phyloP scores from a whole-genome alignment of 2,329 filamentous ascomycete genomes.

The Hymenoscyphus albidus region DNA sequence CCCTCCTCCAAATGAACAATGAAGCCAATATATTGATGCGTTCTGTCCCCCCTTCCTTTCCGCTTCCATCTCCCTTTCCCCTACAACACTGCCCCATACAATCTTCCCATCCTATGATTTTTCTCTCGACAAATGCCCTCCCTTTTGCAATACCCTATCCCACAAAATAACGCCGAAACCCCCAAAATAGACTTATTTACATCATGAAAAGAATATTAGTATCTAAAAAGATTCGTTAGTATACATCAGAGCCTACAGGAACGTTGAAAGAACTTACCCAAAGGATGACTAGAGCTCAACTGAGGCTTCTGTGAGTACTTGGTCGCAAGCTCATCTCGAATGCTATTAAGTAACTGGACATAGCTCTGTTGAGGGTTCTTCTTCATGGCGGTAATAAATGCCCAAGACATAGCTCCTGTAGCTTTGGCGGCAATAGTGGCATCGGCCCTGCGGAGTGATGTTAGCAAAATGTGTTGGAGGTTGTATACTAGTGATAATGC shows the following conservation, averaged over 20 bases:
- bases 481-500: not conserved
- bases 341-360: constrained; percentile 89
- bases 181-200: constrained; percentile 36
- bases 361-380: constrained; percentile 96
- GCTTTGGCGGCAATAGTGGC: constrained; percentile 80
- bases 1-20: not conserved
- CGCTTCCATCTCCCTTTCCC: not conserved
- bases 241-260: not conserved
- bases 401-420: constrained; percentile 97
- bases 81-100: not conserved
- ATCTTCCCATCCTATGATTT: not conserved
- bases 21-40: too few species aligned
- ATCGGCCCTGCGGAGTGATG: constrained; percentile 62
- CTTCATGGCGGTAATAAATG: constrained; percentile 86
- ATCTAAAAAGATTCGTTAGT: constrained; percentile 39
- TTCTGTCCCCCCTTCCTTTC: not conserved
- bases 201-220: constrained; percentile 62
- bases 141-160: not conserved
- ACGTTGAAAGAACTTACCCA: constrained; percentile 58
- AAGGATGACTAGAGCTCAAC: constrained; percentile 89
- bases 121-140: too few species aligned
- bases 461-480: constrained; percentile 19
- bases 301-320: constrained; percentile 96
- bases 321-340: constrained; percentile 79
- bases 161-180: not conserved